Evolutionary conservation across 1,284 basidiomycete species (phyloP), one percentile per base, ranked within the genome.

Genomic region (Xanthoconium separans): DNA sequence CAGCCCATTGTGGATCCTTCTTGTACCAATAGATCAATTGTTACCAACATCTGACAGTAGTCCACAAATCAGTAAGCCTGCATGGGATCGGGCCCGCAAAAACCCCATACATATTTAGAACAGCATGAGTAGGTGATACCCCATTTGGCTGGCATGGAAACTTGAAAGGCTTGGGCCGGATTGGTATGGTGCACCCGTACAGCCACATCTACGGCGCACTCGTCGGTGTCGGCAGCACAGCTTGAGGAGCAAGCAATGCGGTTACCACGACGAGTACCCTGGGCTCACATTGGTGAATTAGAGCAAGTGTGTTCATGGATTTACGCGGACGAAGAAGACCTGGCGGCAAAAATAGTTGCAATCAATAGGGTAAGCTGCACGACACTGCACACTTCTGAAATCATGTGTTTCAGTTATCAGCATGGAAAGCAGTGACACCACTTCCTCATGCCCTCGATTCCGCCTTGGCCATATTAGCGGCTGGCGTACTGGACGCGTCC

Each of bases 241-340:
- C 18, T 20, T 20, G 10, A 6, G 44, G 36, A 47, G 45, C 46
- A 31, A 47, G 45, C 44, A 31, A 94, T 93, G 91, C 78, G 81
- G 57, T 77, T 91, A 20, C 92, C 93, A 45, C 83, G 89, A 57
- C 81, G 93, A 50, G 88, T 93, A 1, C 91, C 93, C 2, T 97
- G 95, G 95, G 74, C 84, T 6, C 80, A 81, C 45, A 69, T 85
- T 12, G 66, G 75, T 20, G 93, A 97, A 70, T 78, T 97, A 12
- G 87, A 91, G 47, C 82, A 92, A 65, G 75, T 97, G 8, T 95
- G 88, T 69, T 77, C 84, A 5, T 87, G 87, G 80, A 85, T 96
- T 61, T 96, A 87, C 65, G 69, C 79, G 5, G 87, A 92, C 54
- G 81, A 85, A 53, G 75, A 77, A 30, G 85, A 89, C 65, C 40